These are phyloP conservation scores for Aureobasidium sp. DNA, from an alignment of 2,329 filamentous ascomycete genomes.

Conservation along the genomic window DNA sequence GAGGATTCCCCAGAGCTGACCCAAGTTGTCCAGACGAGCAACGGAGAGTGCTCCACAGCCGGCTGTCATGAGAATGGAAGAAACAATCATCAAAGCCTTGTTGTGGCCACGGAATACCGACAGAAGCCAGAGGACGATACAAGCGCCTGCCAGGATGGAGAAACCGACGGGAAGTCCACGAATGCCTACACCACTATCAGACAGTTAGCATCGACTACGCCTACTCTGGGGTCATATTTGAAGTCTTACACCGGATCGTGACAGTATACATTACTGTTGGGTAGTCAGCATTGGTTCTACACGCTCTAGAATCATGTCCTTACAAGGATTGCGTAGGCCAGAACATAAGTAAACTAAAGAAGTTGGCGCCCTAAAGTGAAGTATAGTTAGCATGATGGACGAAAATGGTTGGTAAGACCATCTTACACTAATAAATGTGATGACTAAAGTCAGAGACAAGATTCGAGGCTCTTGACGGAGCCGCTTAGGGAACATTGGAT, in stretches of 20 bases:
- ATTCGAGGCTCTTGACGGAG: slow-evolving; percentile 25
- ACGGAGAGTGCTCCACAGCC: slow-evolving; percentile 29
- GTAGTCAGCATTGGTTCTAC: not conserved
- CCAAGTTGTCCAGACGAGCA: slow-evolving; percentile 23
- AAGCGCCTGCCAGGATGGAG: slow-evolving; percentile 52
- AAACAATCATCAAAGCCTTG: slow-evolving; percentile 50
- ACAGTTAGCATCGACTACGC: not conserved
- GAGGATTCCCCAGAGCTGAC: slow-evolving; percentile 48
- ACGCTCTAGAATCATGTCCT: not conserved
- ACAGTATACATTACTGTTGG: slow-evolving; percentile 47
- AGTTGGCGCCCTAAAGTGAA: slow-evolving; percentile 26
- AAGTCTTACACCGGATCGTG: slow-evolving; percentile 51
- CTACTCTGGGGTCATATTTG: no score
- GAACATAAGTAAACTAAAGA: slow-evolving; percentile 40
- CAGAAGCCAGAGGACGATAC: slow-evolving; percentile 49
- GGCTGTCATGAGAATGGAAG: slow-evolving; percentile 56
- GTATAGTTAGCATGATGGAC: no score
- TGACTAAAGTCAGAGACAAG: slow-evolving; percentile 29
- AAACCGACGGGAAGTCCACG: slow-evolving; percentile 57
- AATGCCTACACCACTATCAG: slow-evolving; percentile 46
- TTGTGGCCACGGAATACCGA: slow-evolving; percentile 50
- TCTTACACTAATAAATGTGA: slow-evolving; percentile 24
- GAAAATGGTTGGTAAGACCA: no score
- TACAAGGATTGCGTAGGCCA: slow-evolving; percentile 54
- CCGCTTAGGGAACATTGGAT: slow-evolving; percentile 26